A percentile compares a stretch with the other conserved stretches of the same genome.
These are phyloP conservation scores for Agapanthus africanus DNA, from an alignment of 106 monocot genomes.

Conservation along the genomic window DNA sequence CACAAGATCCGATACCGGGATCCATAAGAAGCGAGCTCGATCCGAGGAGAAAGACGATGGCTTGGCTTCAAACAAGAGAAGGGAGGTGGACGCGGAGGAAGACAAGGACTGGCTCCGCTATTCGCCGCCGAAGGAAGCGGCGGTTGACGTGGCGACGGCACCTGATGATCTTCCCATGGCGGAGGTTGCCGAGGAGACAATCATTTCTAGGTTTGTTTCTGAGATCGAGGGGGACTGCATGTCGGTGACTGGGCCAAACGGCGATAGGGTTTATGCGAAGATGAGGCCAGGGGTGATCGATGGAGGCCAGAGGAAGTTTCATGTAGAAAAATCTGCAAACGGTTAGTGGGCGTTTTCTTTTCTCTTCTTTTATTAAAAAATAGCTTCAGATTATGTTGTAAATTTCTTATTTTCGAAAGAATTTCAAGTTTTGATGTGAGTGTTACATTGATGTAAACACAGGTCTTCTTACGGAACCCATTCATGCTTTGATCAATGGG, in stretches of 20 bases:
- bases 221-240: conserved; percentile 79
- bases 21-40: conserved; percentile 24
- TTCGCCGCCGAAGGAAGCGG: conserved; percentile 6
- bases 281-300: conserved; percentile 13
- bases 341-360: conserved; percentile 18
- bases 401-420: background rate
- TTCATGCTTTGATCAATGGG: too few species aligned
- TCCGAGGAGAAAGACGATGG: background rate
- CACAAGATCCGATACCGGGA: background rate
- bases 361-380: background rate
- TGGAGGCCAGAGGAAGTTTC: conserved; percentile 6
- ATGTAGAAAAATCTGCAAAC: conserved; percentile 10
- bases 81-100: conserved; percentile 9
- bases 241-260: conserved; percentile 66
- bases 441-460: conserved; percentile 5
- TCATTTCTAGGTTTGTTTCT: conserved; percentile 60
- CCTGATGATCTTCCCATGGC: background rate
- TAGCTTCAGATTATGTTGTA: too few species aligned
- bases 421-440: background rate
- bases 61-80: conserved; percentile 20
- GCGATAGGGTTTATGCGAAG: conserved; percentile 83
- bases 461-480: conserved; percentile 18
- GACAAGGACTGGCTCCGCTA: conserved; percentile 68
- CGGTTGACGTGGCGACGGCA: background rate
- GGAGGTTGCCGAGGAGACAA: conserved; percentile 32